These are phyloP conservation scores for Melaleuca alternifolia DNA, from an alignment of 345 rosid genomes.

Conservation along the genomic window DNA sequence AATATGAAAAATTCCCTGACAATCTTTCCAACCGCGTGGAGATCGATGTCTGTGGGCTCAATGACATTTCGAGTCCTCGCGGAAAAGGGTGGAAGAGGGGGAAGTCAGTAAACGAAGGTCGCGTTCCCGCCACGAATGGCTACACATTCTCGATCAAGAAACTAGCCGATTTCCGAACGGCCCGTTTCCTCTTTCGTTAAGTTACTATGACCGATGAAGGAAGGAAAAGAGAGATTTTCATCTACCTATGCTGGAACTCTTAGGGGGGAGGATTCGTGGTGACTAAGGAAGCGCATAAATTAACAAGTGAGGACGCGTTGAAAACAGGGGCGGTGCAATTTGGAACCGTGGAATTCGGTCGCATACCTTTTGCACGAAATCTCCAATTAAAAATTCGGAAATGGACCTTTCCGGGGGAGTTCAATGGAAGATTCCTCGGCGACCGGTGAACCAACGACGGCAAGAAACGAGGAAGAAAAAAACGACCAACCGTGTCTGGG, in stretches of 20 bases:
- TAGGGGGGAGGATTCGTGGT: neutral
- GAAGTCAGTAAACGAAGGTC: neutral
- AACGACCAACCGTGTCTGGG: neutral
- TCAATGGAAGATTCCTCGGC: neutral
- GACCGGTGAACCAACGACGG: neutral
- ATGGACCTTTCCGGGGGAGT: neutral
- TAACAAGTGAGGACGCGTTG: neutral
- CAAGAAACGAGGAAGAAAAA: neutral
- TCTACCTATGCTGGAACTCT: neutral
- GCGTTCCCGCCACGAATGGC: neutral
- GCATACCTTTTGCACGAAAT: neutral
- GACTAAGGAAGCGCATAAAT: neutral
- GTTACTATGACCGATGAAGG: too few relatives aligned
- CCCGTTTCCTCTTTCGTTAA: too few relatives aligned
- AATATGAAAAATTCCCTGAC: neutral
- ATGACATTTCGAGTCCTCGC: neutral
- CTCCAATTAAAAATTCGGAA: neutral
- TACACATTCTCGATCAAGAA: too few relatives aligned
- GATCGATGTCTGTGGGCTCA: neutral
- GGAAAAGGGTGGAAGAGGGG: too few relatives aligned
- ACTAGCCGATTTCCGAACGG: too few relatives aligned
- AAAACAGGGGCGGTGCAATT: neutral
- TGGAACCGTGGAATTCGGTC: neutral
- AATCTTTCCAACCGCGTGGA: neutral
- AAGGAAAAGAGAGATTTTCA: too few relatives aligned